Conservation (phyloP, 306 rosid genomes). For the Ormosia emarginata region DNA sequence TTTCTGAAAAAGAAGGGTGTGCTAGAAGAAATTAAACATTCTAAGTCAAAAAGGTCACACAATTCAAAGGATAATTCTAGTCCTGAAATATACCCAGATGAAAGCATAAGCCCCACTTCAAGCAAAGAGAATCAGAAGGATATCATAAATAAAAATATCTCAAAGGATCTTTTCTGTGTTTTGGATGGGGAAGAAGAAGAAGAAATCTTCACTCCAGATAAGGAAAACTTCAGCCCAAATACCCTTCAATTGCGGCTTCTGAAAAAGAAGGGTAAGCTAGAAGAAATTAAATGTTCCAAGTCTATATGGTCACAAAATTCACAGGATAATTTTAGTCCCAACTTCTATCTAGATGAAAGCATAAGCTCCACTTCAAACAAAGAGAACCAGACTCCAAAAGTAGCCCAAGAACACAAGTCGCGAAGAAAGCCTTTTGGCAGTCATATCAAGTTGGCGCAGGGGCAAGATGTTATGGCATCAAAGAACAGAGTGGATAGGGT, state of each 20-base stretch:
- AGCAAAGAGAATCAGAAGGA: constrained; percentile 41
- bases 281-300: constrained; percentile 31
- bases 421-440: constrained; percentile 23
- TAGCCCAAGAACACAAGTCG: constrained; percentile 13
- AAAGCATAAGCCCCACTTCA: constrained; percentile 23
- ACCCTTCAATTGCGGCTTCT: constrained; percentile 35
- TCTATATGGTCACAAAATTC: constrained; percentile 26
- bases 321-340: constrained; percentile 3
- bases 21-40: constrained; percentile 33
- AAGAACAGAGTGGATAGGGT: constrained; percentile 39
- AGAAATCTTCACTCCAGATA: constrained; percentile 60
- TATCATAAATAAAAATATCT: background rate
- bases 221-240: constrained; percentile 69
- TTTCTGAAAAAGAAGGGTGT: constrained; percentile 44
- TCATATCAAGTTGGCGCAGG: constrained; percentile 29
- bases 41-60: constrained; percentile 24
- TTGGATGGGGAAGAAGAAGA: constrained; percentile 51
- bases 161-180: constrained; percentile 1
- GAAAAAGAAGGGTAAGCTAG: constrained; percentile 39
- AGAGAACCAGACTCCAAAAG: constrained; percentile 34
- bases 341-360: constrained; percentile 21
- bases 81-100: constrained; percentile 18
- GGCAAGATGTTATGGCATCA: constrained; percentile 17
- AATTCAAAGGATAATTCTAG: constrained; percentile 24
- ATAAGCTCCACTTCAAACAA: constrained; percentile 27